A percentile compares a stretch with the other conserved stretches of the same genome.
These are phyloP conservation scores for Podila epicladia DNA, from an alignment of 192 early-diverging fungal genomes.

Conservation along the genomic window DNA sequence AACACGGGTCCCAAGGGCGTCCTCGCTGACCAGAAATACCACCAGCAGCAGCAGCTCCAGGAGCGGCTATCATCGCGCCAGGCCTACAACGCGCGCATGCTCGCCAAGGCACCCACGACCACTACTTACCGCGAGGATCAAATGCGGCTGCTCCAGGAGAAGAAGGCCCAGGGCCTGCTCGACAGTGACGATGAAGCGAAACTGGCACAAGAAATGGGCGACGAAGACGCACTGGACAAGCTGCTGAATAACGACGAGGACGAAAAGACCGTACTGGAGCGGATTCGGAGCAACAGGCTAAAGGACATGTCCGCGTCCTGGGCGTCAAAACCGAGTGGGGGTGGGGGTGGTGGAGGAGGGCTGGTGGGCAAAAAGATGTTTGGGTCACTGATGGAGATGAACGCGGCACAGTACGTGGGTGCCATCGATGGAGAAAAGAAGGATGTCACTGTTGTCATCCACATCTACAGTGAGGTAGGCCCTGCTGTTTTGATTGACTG, in stretches of 20 bases:
- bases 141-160: conserved; percentile 14
- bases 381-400: conserved; percentile 59
- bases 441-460: conserved; percentile 59
- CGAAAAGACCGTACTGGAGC: conserved; percentile 49
- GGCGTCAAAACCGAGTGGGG: conserved; percentile 13
- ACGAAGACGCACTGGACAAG: conserved; percentile 27
- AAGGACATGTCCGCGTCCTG: conserved; percentile 45
- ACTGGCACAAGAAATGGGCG: neutral
- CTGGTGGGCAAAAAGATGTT: conserved; percentile 40
- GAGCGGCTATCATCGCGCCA: conserved; percentile 23
- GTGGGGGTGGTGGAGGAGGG: conserved; percentile 10
- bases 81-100: conserved; percentile 56
- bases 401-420: conserved; percentile 56
- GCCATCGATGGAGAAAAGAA: conserved; percentile 62
- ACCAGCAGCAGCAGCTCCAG: conserved; percentile 49
- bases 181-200: conserved; percentile 18
- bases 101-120: conserved; percentile 55
- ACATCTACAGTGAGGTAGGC: conserved; percentile 63
- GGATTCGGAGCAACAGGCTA: conserved; percentile 55
- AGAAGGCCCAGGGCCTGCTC: conserved; percentile 19
- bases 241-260: conserved; percentile 45
- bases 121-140: conserved; percentile 60
- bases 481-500: neutral
- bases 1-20: conserved; percentile 70
- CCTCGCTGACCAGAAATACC: conserved; percentile 60